Base-by-base conservation (phyloP, 495 filamentous ascomycete species). In the Penicillium fimorum region DNA sequence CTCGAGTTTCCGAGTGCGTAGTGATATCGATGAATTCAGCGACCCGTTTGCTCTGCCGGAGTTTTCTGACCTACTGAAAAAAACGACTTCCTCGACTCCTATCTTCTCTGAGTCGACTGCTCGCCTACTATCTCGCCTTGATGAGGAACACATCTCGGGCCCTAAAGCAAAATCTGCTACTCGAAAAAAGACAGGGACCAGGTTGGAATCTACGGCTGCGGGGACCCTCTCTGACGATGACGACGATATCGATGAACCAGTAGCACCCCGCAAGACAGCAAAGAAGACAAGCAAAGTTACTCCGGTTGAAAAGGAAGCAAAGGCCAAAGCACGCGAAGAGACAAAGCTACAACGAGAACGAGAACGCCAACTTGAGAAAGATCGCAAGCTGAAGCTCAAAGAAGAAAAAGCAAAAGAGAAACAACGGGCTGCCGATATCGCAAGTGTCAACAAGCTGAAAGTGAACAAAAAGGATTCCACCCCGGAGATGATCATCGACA, bases 401-500 rank as follows among this genome's bases (percentile, higher is more conserved):
- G 82, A 82, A 61, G 79, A 87, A 50, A 84, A 81, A 62, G 82
- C 78, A 2, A 74, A 71, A 43, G 83, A 89, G 62, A 92, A 87
- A 64, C 80, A 87, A 50, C 74, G 74, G 11, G 86, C 83, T 13
- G 81, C 83, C 12, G 89, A 91, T 40, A 73, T 92, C 10, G 81
- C 83, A 11, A 86, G 86, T 45, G 88, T 85, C 43, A 94, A 96
- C 70, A 91, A 85, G 64, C 73, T 87, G 4, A 86, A 84, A 48
- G 87, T 82, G 0, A 84, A 90, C 70, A 91, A 88, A 72, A 94
- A 91, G 61, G 78, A 86, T 15, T 86, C 89, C 0, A 81, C 82
- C 0, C 82, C 79, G 1, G 90, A 96, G 70, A 94, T 96, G 89
- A 88, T 96, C n/a, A 77, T 91, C 5, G 87, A 92, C 68, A 73